Percentiles rank a stretch among this genome's conserved stretches.
Conservation (phyloP, 768 basidiomycete genomes). For the Epithele typhae region DNA sequence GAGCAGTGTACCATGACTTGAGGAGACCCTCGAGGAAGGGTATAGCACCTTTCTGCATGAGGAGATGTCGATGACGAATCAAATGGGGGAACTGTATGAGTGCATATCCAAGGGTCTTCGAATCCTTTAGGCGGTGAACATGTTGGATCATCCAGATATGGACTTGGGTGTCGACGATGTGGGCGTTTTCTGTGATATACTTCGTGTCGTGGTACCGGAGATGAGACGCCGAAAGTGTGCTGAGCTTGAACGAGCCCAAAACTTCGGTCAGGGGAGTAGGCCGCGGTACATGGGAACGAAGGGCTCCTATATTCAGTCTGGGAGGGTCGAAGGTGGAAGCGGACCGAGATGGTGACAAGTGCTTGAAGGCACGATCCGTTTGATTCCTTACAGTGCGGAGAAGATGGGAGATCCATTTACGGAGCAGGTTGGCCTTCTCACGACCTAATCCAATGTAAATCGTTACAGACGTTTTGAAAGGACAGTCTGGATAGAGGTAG, state of each 20-base stretch:
- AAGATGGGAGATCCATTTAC: too few species aligned
- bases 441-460: background rate
- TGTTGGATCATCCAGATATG: slow-evolving; percentile 1
- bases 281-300: too few species aligned
- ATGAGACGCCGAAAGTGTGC: too few species aligned
- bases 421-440: too few species aligned
- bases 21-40: background rate
- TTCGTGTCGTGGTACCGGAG: slow-evolving; percentile 1
- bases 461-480: slow-evolving; percentile 18
- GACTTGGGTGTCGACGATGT: background rate
- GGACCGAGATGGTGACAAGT: too few species aligned
- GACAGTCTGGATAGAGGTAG: slow-evolving; percentile 9
- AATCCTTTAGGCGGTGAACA: background rate
- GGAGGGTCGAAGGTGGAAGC: too few species aligned
- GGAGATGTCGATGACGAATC: background rate
- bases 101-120: background rate
- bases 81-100: background rate
- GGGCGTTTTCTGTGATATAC: background rate
- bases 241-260: too few species aligned
- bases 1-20: background rate
- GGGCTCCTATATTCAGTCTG: too few species aligned
- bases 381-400: too few species aligned
- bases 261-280: too few species aligned
- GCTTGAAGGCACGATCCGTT: too few species aligned
- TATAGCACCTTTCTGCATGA: background rate